Conservation (phyloP, 1,139 yeast species). For the Blastobotrys proliferans region DNA sequence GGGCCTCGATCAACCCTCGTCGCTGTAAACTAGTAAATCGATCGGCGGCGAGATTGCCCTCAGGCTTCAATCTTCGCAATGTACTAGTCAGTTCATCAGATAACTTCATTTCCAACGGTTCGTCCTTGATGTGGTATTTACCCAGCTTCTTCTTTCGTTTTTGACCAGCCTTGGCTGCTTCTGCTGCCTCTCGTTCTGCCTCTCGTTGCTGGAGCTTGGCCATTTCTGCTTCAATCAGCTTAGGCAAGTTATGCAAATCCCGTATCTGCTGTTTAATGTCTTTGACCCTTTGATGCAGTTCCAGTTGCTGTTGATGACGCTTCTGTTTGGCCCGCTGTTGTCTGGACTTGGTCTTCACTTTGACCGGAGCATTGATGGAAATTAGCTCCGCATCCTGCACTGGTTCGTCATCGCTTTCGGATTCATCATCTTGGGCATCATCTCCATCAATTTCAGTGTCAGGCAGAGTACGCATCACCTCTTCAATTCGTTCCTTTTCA, state of each 20-base stretch:
- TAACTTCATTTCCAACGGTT: conserved; percentile 78
- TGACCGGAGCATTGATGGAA: conserved; percentile 70
- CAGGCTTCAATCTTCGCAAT: conserved; percentile 79
- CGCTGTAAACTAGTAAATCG: conserved; percentile 78
- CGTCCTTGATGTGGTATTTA: conserved; percentile 57
- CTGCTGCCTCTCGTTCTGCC: conserved; percentile 28
- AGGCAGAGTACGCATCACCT: conserved; percentile 57
- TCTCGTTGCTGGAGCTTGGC: conserved; percentile 17
- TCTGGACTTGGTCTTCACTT: conserved; percentile 68
- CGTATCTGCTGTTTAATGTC: conserved; percentile 57
- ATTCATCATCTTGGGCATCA: conserved; percentile 49
- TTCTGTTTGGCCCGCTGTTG: conserved; percentile 70
- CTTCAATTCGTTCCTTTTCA: conserved; percentile 61
- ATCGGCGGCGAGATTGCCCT: conserved; percentile 82
- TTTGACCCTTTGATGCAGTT: conserved; percentile 55
- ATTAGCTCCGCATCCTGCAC: conserved; percentile 39
- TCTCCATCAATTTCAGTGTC: conserved; percentile 38
- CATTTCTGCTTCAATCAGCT: conserved; percentile 25
- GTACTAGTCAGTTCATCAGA: conserved; percentile 87
- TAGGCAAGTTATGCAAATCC: conserved; percentile 42
- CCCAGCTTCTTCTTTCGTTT: conserved; percentile 33
- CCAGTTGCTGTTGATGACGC: conserved; percentile 57
- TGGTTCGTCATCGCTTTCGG: conserved; percentile 41
- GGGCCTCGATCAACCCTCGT: conserved; percentile 79
- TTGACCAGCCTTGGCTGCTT: conserved; percentile 20